Base-by-base conservation (phyloP, 179 eudicot species). In the Spergularia azorica region DNA sequence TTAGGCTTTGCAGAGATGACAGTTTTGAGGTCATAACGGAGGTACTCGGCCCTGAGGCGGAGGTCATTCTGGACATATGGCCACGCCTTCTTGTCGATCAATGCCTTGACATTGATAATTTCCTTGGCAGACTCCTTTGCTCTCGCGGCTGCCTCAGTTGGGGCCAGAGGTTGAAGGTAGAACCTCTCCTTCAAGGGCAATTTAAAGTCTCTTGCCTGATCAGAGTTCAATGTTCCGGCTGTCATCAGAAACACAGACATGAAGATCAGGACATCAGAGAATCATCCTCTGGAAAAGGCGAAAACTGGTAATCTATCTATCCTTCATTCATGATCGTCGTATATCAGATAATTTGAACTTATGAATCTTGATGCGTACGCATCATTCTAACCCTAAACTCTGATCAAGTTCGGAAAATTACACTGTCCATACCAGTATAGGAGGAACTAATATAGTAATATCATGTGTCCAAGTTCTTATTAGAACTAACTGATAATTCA, bases 171-270 rank as follows among this genome's bases (percentile, higher is more conserved):
- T 73, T 96, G 99, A 12, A 96, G 66, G 90, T 36, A 94, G 83
- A 95, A 95, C 78, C 99, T 81, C 3, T 89, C 67, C 82, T 91
- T 95, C 36, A 80, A 69, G 4, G 98, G 97, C 82, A 88, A 66
- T 0, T 70, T 54, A 2, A 85, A 76, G 89, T 95, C 97, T 74
- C 99, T 87, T 71, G 99, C 74, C 86, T 93, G 84, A 71, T 95
- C 99, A 0, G 99, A 93, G 89, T 95, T 95, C 79, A 82, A 57
- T 13, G 99, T 95, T 77, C 99, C 99, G 46, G 98, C 99, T 93
- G 87, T 80, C 54, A 32, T 57, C 54, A 41, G 17, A 72, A 57
- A 72, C 51, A 72, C 41, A 56, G 11, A 72, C 36, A 32, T 36
- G 62, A 38, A 32, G 9, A n/a, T 70, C 74, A 70, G 54, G 4